Base-by-base conservation (phyloP, 768 basidiomycete species). In the Suillus weaverae region DNA sequence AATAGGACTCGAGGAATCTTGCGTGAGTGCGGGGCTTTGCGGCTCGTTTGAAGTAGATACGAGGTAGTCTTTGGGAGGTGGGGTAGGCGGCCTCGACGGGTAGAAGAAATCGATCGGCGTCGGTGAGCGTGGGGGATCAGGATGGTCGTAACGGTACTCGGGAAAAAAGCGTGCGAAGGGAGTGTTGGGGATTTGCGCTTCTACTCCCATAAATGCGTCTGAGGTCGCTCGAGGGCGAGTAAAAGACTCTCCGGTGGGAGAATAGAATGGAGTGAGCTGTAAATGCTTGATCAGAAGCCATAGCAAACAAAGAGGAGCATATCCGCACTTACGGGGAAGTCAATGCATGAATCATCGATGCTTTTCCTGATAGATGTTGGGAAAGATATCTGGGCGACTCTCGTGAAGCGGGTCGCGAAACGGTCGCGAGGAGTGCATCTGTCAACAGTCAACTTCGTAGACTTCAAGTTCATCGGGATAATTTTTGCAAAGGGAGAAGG, bases 321-420 rank as follows among this genome's bases (percentile, higher is more conserved):
- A 9, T 14, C 8, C 2, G n/a, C 26, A 69, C 75, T 0, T 63
- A 76, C 75, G 46, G 70, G 75, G 0, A 73, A 68, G 46, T 70
- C 72, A 53, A 77, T 66, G 63, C 68, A 70, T 60, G 72, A 63
- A 65, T 76, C 75, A 51, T 76, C 75, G 35, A 72, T 61, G 57
- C 73, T 77, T 13, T 74, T 76, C 64, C 71, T 68, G 62, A 70
- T 72, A 16, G 76, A 77, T 61, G 69, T 77, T n/a, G 75, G 76
- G 41, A 76, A 76, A 5, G 76, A 76, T 20, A 76, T 67, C 11
- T 73, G 76, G 32, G 73, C 69, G 26, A 30, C 18, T 35, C 68
- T 67, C 5, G 62, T 63, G 46, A 63, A 72, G 54, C 55, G 70
- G 57, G 71, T 75, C 11, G 62, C 65, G 46, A 63, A 73, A 55